Evolutionary conservation across 768 basidiomycete species (phyloP).

Genomic region (Naganishia randhawae): DNA sequence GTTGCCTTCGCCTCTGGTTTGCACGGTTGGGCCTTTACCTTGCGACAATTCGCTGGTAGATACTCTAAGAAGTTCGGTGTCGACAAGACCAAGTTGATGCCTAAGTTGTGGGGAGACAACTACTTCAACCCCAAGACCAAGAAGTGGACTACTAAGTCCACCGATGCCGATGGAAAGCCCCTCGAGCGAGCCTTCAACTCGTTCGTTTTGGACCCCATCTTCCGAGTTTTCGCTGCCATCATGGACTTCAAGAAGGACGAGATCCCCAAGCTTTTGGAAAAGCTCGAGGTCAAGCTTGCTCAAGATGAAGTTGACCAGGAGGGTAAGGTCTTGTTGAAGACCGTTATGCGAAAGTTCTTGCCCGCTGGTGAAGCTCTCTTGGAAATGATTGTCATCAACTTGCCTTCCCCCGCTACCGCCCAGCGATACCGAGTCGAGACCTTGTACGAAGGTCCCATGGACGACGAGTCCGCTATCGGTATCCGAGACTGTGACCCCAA

Average conservation of each 20-base stretch:
- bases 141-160: slow-evolving; percentile 84
- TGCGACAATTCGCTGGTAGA: slow-evolving; percentile 89
- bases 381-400: slow-evolving; percentile 99
- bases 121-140: slow-evolving; percentile 94
- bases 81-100: slow-evolving; percentile 97
- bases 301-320: slow-evolving; percentile 87
- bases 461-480: slow-evolving; percentile 97
- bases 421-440: slow-evolving; percentile 99
- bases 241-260: slow-evolving; percentile 99
- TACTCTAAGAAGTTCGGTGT: slow-evolving; percentile 99
- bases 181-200: slow-evolving; percentile 95
- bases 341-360: slow-evolving; percentile 98
- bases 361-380: slow-evolving; percentile 96
- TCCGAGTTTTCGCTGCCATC: slow-evolving; percentile 93
- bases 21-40: slow-evolving; percentile 99
- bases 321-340: slow-evolving; percentile 92
- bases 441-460: slow-evolving; percentile 99
- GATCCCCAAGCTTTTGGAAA: slow-evolving; percentile 78
- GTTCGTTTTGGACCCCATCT: slow-evolving; percentile 99
- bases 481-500: slow-evolving; percentile 97
- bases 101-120: slow-evolving; percentile 98
- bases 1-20: slow-evolving; percentile 99
- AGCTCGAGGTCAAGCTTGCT: slow-evolving; percentile 88
- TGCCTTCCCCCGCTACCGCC: slow-evolving; percentile 93
- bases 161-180: slow-evolving; percentile 74